Evolutionary conservation across 495 filamentous ascomycete genomes (phyloP).

Genomic region (Aspergillus sparsus): DNA sequence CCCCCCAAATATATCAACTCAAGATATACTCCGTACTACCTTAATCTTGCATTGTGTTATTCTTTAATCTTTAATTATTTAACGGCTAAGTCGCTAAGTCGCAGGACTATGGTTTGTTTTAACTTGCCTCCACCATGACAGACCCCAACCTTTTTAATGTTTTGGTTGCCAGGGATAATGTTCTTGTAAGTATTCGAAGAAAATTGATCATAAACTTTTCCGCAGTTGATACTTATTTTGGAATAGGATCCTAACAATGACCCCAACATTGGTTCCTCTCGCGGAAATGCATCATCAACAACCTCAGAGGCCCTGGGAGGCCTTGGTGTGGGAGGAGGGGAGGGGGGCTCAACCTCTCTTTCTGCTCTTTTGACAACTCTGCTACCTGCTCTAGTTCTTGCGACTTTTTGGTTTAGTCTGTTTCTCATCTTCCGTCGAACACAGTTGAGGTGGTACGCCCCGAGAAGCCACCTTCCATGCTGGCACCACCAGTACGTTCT

Average conservation of each 20-base stretch:
- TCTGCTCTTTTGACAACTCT: constrained; percentile 70
- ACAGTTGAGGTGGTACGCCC: constrained; percentile 76
- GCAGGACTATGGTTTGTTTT: constrained; percentile 10
- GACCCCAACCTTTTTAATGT: constrained; percentile 12
- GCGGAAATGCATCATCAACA: constrained; percentile 43
- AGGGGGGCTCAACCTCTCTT: constrained; percentile 35
- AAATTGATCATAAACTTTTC: neutral
- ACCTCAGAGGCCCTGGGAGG: constrained; percentile 36
- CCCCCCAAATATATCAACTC: constrained; percentile 10
- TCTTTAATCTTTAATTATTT: neutral
- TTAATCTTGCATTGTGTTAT: constrained; percentile 6
- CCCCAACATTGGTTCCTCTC: constrained; percentile 46
- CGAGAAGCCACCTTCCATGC: constrained; percentile 76
- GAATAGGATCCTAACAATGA: constrained; percentile 42
- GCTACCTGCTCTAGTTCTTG: constrained; percentile 65
- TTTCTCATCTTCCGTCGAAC: constrained; percentile 75
- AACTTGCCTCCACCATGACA: constrained; percentile 17
- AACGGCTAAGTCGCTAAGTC: constrained; percentile 4
- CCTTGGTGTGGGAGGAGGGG: constrained; percentile 28
- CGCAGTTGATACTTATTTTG: constrained; percentile 4
- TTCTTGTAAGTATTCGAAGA: constrained; percentile 24
- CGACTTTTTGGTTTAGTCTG: constrained; percentile 63
- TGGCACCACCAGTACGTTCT: constrained; percentile 60
- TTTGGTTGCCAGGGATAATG: constrained; percentile 17
- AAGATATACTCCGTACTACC: neutral